Percentiles rank a stretch among this genome's conserved stretches.
Conservation (phyloP, 805 yeast species). For the Candida dajiaensis region DNA sequence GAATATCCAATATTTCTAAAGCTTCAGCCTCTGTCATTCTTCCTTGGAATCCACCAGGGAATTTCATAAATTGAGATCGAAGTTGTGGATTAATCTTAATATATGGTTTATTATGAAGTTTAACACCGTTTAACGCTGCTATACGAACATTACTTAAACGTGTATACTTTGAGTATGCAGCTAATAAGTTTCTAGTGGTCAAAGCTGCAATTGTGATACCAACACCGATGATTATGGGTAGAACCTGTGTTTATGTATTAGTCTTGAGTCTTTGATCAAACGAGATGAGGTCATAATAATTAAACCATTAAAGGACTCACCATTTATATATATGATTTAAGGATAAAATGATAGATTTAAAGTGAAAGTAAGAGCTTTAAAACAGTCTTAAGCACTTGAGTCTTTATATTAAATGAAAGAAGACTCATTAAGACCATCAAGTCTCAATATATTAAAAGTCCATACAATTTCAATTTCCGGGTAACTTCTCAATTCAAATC, state of each 20-base stretch:
- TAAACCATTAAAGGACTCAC: not conserved
- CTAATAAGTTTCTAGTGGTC: slow-evolving; percentile 33
- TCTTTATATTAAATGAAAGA: too few relatives aligned
- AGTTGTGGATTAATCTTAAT: slow-evolving; percentile 17
- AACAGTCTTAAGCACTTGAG: too few relatives aligned
- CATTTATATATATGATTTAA: too few relatives aligned
- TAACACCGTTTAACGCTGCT: slow-evolving; percentile 35
- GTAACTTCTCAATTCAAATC: too few relatives aligned
- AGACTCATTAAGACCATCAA: too few relatives aligned
- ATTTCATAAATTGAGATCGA: slow-evolving; percentile 29
- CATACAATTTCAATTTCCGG: too few relatives aligned
- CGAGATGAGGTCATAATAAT: too few relatives aligned
- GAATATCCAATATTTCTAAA: slow-evolving; percentile 53
- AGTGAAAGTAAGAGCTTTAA: too few relatives aligned
- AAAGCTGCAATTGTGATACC: slow-evolving; percentile 49
- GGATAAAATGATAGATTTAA: too few relatives aligned
- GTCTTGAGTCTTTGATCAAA: not conserved
- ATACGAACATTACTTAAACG: slow-evolving; percentile 31
- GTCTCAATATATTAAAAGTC: too few relatives aligned
- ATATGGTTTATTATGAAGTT: slow-evolving; percentile 10
- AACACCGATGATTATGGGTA: slow-evolving; percentile 49
- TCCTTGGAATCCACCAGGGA: slow-evolving; percentile 57
- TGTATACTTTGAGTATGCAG: slow-evolving; percentile 27
- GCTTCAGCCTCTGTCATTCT: slow-evolving; percentile 72
- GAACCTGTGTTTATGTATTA: slow-evolving; percentile 24